Evolutionary conservation across 2,329 filamentous ascomycete genomes (phyloP).

Genomic region (Cladosporium sp.): DNA sequence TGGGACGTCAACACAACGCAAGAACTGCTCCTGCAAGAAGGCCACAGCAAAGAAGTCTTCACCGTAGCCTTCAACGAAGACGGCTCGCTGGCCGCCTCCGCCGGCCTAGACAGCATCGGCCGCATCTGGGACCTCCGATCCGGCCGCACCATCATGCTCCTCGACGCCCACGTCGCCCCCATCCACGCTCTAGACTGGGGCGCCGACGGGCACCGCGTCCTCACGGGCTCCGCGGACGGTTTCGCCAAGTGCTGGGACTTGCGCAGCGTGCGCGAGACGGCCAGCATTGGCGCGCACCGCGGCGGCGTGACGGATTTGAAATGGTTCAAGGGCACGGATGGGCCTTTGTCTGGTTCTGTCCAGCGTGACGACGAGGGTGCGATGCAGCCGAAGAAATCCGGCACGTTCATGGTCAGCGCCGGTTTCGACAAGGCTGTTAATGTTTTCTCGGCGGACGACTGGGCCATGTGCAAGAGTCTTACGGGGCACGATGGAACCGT

Average conservation of each 20-base stretch:
- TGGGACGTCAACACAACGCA: slow-evolving; percentile 44
- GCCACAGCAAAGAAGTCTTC: slow-evolving; percentile 90
- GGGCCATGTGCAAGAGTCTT: slow-evolving; percentile 80
- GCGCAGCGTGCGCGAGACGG: slow-evolving; percentile 76
- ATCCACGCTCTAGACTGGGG: slow-evolving; percentile 94
- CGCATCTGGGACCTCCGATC: slow-evolving; percentile 93
- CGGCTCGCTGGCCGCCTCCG: slow-evolving; percentile 83
- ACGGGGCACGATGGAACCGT: slow-evolving; percentile 91
- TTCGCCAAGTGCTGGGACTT: slow-evolving; percentile 99
- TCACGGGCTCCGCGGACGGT: slow-evolving; percentile 89
- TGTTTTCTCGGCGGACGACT: slow-evolving; percentile 93
- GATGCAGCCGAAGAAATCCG: slow-evolving; percentile 67
- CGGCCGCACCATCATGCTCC: slow-evolving; percentile 89
- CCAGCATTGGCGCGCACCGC: slow-evolving; percentile 83
- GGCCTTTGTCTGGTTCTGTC: slow-evolving; percentile 53
- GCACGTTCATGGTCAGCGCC: slow-evolving; percentile 84
- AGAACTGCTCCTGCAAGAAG: slow-evolving; percentile 32
- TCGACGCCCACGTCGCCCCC: slow-evolving; percentile 88
- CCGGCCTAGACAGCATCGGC: slow-evolving; percentile 90
- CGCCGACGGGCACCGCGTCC: slow-evolving; percentile 80
- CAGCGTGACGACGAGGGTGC: slow-evolving; percentile 49
- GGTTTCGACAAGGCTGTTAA: slow-evolving; percentile 96
- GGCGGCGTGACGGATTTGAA: slow-evolving; percentile 88
- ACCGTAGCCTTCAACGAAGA: slow-evolving; percentile 85
- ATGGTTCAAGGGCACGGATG: slow-evolving; percentile 88